Conservation (phyloP, 1,139 yeast genomes). For the Blastobotrys ciferrii region DNA sequence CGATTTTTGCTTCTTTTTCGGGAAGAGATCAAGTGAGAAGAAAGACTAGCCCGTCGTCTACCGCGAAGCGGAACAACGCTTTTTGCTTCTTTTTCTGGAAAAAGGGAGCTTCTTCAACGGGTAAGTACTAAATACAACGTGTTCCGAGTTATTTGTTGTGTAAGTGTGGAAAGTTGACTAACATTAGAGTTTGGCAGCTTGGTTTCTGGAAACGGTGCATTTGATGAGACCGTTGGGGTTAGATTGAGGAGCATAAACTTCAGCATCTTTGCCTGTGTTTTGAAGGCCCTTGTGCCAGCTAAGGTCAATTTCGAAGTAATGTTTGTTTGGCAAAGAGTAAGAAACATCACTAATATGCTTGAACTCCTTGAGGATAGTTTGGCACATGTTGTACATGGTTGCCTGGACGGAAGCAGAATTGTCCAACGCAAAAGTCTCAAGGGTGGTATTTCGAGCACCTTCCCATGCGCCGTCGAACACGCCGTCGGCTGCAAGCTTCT, state of each 20-base stretch:
- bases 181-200: constrained; percentile 11
- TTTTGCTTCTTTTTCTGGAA: too few relatives aligned
- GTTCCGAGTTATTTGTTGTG: too few relatives aligned
- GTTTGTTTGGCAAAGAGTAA: constrained; percentile 85
- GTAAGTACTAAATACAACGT: too few relatives aligned
- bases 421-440: constrained; percentile 77
- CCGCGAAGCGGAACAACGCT: too few relatives aligned
- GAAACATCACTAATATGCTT: constrained; percentile 61
- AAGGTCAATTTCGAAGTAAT: constrained; percentile 75
- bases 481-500: constrained; percentile 56
- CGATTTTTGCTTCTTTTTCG: too few relatives aligned
- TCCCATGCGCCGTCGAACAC: constrained; percentile 61
- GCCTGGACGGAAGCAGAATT: constrained; percentile 92
- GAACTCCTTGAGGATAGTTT: constrained; percentile 59
- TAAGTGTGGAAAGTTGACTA: too few relatives aligned
- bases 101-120: too few relatives aligned
- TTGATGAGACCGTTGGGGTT: constrained; percentile 91
- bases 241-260: constrained; percentile 82
- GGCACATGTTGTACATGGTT: constrained; percentile 90
- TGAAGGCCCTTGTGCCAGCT: constrained; percentile 77
- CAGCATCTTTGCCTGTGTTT: constrained; percentile 59
- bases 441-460: constrained; percentile 63
- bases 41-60: too few relatives aligned
- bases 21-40: too few relatives aligned
- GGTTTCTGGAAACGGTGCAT: constrained; percentile 69